phyloP scores from a whole-genome alignment of 75 land plant genomes.

The Isoetes taiwanensis region DNA sequence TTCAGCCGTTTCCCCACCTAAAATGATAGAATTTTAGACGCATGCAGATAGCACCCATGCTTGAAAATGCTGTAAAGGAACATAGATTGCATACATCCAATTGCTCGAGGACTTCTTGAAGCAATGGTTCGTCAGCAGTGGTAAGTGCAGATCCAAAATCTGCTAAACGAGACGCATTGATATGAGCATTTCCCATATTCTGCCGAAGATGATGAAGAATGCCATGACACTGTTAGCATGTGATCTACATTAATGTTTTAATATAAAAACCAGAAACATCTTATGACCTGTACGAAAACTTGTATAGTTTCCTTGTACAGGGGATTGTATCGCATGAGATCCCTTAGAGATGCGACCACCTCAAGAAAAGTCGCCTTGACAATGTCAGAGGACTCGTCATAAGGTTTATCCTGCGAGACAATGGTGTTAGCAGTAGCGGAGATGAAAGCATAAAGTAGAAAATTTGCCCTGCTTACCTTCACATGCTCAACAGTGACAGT shows the following conservation, averaged over 20 bases:
- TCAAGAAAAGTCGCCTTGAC: constrained; percentile 90
- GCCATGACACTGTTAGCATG: not conserved
- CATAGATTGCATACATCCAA: constrained; percentile 48
- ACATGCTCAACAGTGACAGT: constrained; percentile 81
- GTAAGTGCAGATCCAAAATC: constrained; percentile 96
- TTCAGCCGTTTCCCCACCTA: constrained; percentile 83
- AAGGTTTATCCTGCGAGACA: constrained; percentile 64
- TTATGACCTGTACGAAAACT: constrained; percentile 70
- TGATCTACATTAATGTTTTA: not conserved
- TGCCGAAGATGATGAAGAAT: constrained; percentile 11
- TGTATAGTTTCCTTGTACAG: constrained; percentile 91
- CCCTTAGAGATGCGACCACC: constrained; percentile 82
- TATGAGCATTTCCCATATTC: constrained; percentile 58
- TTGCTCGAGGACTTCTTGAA: constrained; percentile 83
- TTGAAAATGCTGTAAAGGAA: not conserved
- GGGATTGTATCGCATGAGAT: constrained; percentile 73
- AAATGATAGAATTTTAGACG: not conserved
- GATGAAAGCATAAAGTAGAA: not conserved
- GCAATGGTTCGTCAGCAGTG: constrained; percentile 65
- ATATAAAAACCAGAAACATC: not conserved
- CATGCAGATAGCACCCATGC: not conserved
- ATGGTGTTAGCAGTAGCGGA: not conserved
- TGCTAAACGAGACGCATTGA: constrained; percentile 71
- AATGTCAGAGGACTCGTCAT: constrained; percentile 78
- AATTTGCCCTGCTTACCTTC: constrained; percentile 29